A percentile compares a stretch with the other conserved stretches of the same genome.
These are phyloP conservation scores for Phyllosticta citribraziliensis DNA, from an alignment of 2,329 filamentous ascomycete genomes.

Conservation along the genomic window DNA sequence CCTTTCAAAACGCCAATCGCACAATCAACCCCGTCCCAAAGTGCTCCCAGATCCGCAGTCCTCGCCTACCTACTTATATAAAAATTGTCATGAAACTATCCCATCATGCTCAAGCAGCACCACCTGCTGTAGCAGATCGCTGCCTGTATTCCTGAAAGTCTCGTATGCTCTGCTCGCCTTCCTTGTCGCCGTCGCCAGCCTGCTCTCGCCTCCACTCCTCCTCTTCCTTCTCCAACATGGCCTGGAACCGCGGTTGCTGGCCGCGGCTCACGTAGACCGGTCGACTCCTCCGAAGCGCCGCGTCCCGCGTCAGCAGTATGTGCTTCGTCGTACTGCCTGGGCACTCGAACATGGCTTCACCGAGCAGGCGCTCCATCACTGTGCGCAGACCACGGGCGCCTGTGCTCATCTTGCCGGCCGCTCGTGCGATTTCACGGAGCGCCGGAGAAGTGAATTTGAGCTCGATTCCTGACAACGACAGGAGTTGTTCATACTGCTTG, in stretches of 20 bases:
- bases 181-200: background rate
- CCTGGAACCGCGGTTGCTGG: slow-evolving; percentile 30
- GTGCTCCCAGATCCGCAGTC: background rate
- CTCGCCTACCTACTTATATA: background rate
- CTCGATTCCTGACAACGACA: slow-evolving; percentile 66
- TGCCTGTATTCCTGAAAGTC: slow-evolving; percentile 5
- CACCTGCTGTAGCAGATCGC: background rate
- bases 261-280: slow-evolving; percentile 36
- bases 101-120: background rate
- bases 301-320: slow-evolving; percentile 37
- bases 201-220: slow-evolving; percentile 35
- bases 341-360: slow-evolving; percentile 38
- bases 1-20: background rate
- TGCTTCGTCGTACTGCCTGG: slow-evolving; percentile 37
- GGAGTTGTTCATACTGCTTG: slow-evolving; percentile 80
- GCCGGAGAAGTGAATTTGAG: slow-evolving; percentile 76
- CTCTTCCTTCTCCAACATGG: slow-evolving; percentile 33
- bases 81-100: background rate
- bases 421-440: slow-evolving; percentile 70
- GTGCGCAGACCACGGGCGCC: slow-evolving; percentile 47
- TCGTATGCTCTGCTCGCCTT: background rate
- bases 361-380: slow-evolving; percentile 38
- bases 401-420: slow-evolving; percentile 58
- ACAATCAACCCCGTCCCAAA: background rate
- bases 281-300: slow-evolving; percentile 31